Conservation (phyloP, 2,329 filamentous ascomycete species). For the Anthostomella pinea region DNA sequence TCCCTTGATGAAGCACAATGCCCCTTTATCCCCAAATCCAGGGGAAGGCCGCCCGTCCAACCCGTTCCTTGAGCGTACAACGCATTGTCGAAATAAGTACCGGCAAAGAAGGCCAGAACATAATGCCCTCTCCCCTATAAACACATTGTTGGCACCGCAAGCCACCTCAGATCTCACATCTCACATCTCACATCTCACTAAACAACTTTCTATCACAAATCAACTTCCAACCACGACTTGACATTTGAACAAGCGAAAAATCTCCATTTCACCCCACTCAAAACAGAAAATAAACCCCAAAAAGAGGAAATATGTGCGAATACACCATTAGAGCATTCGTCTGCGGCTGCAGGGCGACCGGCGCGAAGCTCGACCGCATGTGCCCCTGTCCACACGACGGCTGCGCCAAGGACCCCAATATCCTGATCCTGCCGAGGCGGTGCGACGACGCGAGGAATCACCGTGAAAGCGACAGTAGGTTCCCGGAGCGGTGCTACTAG, state of each 20-base stretch:
- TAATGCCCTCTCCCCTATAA: not conserved
- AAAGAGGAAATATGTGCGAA: slow-evolving; percentile 14
- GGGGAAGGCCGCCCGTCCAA: too few species aligned
- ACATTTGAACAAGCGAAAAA: too few species aligned
- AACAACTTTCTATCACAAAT: too few species aligned
- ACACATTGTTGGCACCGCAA: not conserved
- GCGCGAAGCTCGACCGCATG: slow-evolving; percentile 8
- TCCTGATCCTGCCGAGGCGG: slow-evolving; percentile 18
- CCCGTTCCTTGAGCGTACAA: not conserved
- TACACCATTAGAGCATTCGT: slow-evolving; percentile 18
- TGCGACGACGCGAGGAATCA: slow-evolving; percentile 21
- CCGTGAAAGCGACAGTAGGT: slow-evolving; percentile 20
- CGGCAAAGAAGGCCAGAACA: not conserved
- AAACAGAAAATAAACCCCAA: slow-evolving; percentile 1
- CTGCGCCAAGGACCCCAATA: slow-evolving; percentile 15
- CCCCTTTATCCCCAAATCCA: not conserved
- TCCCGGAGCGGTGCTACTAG: too few species aligned
- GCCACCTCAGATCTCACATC: too few species aligned
- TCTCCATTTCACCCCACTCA: not conserved
- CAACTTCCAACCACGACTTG: too few species aligned
- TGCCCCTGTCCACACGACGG: slow-evolving; percentile 15
- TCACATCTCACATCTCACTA: not conserved
- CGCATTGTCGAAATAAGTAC: not conserved
- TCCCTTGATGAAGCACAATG: not conserved
- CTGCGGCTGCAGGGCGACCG: slow-evolving; percentile 18